phyloP scores from a whole-genome alignment of 495 filamentous ascomycete species.

The Alectoria sarmentosa region DNA sequence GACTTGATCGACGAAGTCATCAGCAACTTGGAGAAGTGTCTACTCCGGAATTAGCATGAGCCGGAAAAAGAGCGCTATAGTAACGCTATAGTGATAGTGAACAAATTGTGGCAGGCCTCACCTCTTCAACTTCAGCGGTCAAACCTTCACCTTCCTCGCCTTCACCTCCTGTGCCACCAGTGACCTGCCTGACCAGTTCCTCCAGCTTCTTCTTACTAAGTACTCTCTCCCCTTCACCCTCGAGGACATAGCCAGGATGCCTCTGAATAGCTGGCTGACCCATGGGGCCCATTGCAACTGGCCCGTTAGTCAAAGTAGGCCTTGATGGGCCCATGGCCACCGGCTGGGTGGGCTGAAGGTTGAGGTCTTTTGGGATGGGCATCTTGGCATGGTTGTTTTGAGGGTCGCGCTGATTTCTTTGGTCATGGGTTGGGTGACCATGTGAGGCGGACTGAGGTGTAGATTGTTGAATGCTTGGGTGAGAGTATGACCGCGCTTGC shows the following conservation, averaged over 20 bases:
- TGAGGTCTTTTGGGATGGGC: conserved; percentile 75
- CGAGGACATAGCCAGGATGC: conserved; percentile 71
- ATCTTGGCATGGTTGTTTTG: conserved; percentile 45
- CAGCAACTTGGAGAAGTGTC: conserved; percentile 82
- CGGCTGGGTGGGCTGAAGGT: conserved; percentile 59
- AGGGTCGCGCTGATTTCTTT: conserved; percentile 28
- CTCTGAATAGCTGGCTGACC: conserved; percentile 79
- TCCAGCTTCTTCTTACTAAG: conserved; percentile 95
- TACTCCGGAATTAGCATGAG: conserved; percentile 31
- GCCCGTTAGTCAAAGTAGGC: conserved; percentile 72
- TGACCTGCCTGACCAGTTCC: conserved; percentile 89
- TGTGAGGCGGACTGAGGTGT: conserved; percentile 35
- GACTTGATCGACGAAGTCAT: conserved; percentile 90
- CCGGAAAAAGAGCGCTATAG: background rate
- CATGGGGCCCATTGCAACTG: conserved; percentile 69
- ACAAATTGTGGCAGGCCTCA: conserved; percentile 35
- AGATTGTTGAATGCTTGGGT: conserved; percentile 31
- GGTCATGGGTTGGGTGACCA: conserved; percentile 45
- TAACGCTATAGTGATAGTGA: background rate
- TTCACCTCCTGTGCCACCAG: conserved; percentile 64
- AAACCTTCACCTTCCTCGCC: conserved; percentile 59
- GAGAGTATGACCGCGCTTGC: conserved; percentile 51
- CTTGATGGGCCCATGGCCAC: conserved; percentile 63
- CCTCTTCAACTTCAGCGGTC: conserved; percentile 91
- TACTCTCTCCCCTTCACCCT: conserved; percentile 82